Conservation (phyloP, 306 rosid species). For the Medicago arabica region DNA sequence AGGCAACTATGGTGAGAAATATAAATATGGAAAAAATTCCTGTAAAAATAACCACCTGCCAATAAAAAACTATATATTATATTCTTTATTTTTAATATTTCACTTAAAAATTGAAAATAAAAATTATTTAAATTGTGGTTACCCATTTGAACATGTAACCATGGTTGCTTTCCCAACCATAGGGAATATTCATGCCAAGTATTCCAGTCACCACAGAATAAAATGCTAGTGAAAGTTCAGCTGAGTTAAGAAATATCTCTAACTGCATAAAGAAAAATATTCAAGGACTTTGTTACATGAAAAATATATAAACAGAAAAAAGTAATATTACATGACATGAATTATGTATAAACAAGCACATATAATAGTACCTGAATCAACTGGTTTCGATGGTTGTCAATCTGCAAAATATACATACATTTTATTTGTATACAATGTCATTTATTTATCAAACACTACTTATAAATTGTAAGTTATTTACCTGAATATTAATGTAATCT, state of each 20-base stretch:
- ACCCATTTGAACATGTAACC: slow-evolving; percentile 88
- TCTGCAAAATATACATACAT: slow-evolving; percentile 51
- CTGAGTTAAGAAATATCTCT: slow-evolving; percentile 76
- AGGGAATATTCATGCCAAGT: slow-evolving; percentile 76
- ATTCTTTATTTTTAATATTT: slow-evolving; percentile 1
- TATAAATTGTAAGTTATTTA: slow-evolving; percentile 24
- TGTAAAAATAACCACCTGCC: slow-evolving; percentile 61
- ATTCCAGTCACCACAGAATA: slow-evolving; percentile 67
- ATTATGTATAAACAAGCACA: slow-evolving; percentile 5
- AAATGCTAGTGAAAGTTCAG: slow-evolving; percentile 57
- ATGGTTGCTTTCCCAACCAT: slow-evolving; percentile 53
- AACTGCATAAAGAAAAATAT: slow-evolving; percentile 54
- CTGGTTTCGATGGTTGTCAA: slow-evolving; percentile 75
- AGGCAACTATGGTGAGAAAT: slow-evolving; percentile 49
- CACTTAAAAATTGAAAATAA: neutral
- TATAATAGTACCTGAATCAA: slow-evolving; percentile 64
- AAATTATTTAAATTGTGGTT: slow-evolving; percentile 35
- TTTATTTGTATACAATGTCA: slow-evolving; percentile 22
- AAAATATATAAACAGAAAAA: neutral
- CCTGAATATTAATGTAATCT: slow-evolving; percentile 93
- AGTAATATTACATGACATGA: neutral
- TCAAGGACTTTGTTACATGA: neutral
- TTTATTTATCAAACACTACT: neutral
- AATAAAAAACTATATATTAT: neutral
- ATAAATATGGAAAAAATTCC: slow-evolving; percentile 41